phyloP scores from a whole-genome alignment of 495 filamentous ascomycete species.

The Podospora pseudocomata region DNA sequence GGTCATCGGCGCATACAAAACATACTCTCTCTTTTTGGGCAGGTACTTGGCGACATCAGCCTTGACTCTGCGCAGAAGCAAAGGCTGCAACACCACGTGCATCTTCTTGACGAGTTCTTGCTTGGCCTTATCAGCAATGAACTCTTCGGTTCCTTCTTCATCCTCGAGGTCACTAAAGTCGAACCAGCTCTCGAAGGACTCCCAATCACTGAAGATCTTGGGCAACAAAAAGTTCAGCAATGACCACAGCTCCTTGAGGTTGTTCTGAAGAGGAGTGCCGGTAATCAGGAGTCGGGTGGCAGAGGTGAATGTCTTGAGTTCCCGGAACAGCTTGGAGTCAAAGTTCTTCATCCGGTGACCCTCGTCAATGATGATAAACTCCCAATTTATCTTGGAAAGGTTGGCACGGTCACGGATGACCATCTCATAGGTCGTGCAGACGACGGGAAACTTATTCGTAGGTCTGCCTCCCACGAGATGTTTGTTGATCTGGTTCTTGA shows the following conservation, averaged over 20 bases:
- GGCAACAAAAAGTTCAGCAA: constrained; percentile 90
- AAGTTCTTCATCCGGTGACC: constrained; percentile 97
- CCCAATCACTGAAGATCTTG: constrained; percentile 83
- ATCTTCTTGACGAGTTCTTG: constrained; percentile 81
- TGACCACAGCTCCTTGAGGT: constrained; percentile 92
- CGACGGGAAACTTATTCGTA: constrained; percentile 71
- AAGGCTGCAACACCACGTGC: constrained; percentile 87
- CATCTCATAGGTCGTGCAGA: constrained; percentile 94
- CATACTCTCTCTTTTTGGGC: constrained; percentile 95
- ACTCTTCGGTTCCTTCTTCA: constrained; percentile 62
- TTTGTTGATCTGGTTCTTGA: constrained; percentile 59
- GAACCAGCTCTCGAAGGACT: constrained; percentile 91
- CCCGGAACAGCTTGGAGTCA: constrained; percentile 84
- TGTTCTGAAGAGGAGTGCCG: constrained; percentile 93
- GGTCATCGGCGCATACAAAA: constrained; percentile 87
- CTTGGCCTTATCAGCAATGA: constrained; percentile 73
- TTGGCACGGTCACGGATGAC: constrained; percentile 83
- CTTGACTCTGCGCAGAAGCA: constrained; percentile 84
- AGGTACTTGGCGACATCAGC: constrained; percentile 84
- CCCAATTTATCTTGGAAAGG: constrained; percentile 81
- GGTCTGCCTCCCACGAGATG: constrained; percentile 45
- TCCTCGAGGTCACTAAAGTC: constrained; percentile 89
- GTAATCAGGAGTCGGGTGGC: constrained; percentile 90
- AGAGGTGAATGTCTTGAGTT: constrained; percentile 80
- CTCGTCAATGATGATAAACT: constrained; percentile 97